Base-by-base conservation (phyloP, 2,329 filamentous ascomycete species). In the Clarireedia monteithiana region DNA sequence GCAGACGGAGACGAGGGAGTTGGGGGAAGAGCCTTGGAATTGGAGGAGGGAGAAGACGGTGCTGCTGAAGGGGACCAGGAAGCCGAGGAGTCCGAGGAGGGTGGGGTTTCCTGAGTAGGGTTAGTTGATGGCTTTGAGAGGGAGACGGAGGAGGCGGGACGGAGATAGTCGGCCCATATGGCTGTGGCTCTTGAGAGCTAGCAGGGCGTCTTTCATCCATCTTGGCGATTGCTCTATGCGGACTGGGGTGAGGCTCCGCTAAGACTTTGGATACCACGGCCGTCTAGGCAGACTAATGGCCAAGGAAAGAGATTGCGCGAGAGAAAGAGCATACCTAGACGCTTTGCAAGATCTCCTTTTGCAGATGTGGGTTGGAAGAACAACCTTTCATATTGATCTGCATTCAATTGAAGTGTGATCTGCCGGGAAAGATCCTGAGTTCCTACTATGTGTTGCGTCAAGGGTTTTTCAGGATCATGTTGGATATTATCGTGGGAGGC, bases 311-410 rank as follows among this genome's bases (percentile, higher is more conserved):
- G 4, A 34, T 12, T 4, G 30, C 12, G 9, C 9, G 30, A 12
- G 30, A 34, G 30, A 34, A 12, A 34, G 30, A 27, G 39, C 52
- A 15, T 58, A 59, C 59, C 59, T 17, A 61, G 51, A 10, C 55
- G 50, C 42, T 59, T 59, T n/a, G 58, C 45, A 5, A 61, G 49
- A 49, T 59, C 57, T n/a, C 55, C 59, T 27, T 59, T 59, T 5
- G 57, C 48, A 15, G 55, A 42, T 9, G 38, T 51, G 9, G 59
- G 58, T 38, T 61, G 59, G 49, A 59, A 61, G 49, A 61, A 61
- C 3, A 61, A 39, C 24, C 58, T 48, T 44, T 61, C 59, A 39
- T 59, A 61, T 49, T 61, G 57, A 23, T 59, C 57, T 4, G 55
- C 7, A 42, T 39, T 58, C 9, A 61, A 26, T 34, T 46, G 40